Conservation (phyloP, 2,329 filamentous ascomycete species). For the Epichloe sibirici region DNA sequence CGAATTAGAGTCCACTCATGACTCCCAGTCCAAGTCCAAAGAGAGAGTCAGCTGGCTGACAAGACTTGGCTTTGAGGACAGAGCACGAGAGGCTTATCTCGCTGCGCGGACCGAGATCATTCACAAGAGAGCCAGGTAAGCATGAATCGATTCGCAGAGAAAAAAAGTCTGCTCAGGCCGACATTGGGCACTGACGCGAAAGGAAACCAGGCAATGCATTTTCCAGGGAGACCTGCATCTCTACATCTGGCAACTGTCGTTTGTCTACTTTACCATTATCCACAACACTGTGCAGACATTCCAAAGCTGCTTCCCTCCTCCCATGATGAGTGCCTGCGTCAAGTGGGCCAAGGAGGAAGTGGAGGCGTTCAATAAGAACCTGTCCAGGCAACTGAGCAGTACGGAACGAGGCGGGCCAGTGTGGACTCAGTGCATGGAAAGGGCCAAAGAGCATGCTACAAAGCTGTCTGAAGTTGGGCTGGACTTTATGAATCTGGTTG, state of each 20-base stretch:
- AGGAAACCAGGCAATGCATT: slow-evolving; percentile 62
- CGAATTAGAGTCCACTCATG: slow-evolving; percentile 65
- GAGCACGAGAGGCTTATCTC: slow-evolving; percentile 77
- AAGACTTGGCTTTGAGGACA: slow-evolving; percentile 79
- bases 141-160: neutral
- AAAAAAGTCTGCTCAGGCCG: too few relatives aligned
- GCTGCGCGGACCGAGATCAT: slow-evolving; percentile 67
- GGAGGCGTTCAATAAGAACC: slow-evolving; percentile 75
- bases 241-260: slow-evolving; percentile 92
- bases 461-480: slow-evolving; percentile 77
- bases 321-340: slow-evolving; percentile 87
- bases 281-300: slow-evolving; percentile 87
- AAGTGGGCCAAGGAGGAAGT: slow-evolving; percentile 97
- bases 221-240: slow-evolving; percentile 88
- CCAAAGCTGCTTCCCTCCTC: slow-evolving; percentile 71
- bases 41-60: slow-evolving; percentile 75
- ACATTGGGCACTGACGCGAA: neutral
- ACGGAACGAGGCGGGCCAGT: slow-evolving; percentile 63
- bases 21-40: slow-evolving; percentile 64
- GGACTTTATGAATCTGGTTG: slow-evolving; percentile 77
- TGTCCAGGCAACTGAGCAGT: slow-evolving; percentile 76
- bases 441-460: slow-evolving; percentile 67
- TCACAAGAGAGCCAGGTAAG: slow-evolving; percentile 67
- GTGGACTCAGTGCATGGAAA: slow-evolving; percentile 73
- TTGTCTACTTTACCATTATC: slow-evolving; percentile 90